Percentiles rank a stretch among this genome's conserved stretches.
Conservation (phyloP, 1,284 basidiomycete species). For the Singerocomus inundabilis region DNA sequence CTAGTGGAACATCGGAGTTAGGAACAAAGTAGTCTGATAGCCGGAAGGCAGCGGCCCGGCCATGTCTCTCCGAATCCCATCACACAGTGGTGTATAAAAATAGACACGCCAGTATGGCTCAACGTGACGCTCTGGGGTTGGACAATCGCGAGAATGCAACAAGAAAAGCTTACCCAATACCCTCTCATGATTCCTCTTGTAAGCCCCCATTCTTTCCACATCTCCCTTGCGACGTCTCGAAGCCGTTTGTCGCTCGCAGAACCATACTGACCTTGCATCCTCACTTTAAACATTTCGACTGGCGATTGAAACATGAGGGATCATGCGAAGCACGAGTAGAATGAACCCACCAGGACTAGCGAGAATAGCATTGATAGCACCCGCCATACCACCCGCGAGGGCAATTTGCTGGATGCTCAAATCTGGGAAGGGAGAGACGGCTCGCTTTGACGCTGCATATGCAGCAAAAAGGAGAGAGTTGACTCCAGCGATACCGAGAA, state of each 20-base stretch:
- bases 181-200: conserved; percentile 91
- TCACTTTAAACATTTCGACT: conserved; percentile 91
- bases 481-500: conserved; percentile 94
- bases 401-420: conserved; percentile 80
- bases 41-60: not conserved
- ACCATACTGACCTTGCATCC: conserved; percentile 96
- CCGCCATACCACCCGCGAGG: conserved; percentile 86
- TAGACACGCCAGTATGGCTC: too few species aligned
- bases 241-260: conserved; percentile 74
- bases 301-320: not conserved
- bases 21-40: not conserved
- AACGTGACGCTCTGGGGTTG: not conserved
- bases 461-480: conserved; percentile 94
- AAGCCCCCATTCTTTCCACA: conserved; percentile 86
- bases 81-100: not conserved
- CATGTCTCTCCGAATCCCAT: not conserved
- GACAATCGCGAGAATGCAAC: not conserved
- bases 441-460: conserved; percentile 77
- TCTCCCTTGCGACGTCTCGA: conserved; percentile 68
- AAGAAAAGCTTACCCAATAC: conserved; percentile 72
- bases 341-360: conserved; percentile 74
- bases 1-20: conserved; percentile 38
- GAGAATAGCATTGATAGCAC: conserved; percentile 83
- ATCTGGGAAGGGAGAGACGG: conserved; percentile 86
- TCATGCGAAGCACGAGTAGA: not conserved